Evolutionary conservation across 257 asterid genomes (phyloP), one percentile per base, ranked within the genome.

Genomic region (Anisodus tanguticus): DNA sequence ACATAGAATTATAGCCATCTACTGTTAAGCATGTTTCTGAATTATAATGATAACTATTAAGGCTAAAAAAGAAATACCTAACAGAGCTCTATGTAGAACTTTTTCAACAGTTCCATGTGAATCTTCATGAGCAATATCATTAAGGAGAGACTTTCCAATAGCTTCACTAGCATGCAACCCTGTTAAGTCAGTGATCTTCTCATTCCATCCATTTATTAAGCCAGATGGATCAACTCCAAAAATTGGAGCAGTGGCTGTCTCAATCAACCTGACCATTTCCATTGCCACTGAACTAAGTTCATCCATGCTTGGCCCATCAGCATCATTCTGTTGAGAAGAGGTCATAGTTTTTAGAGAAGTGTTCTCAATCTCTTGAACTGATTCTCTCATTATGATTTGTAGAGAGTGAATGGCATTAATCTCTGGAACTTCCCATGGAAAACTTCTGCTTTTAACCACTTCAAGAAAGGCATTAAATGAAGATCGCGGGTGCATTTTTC

Each of bases 401-500:
- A 93, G 87, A 70, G 95, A 91, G 62, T 93, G 92, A 82, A 93
- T 90, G 3, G 93, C 92, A 84, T 91, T 89, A 78, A 93, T 89
- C 89, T 93, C 96, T 1, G 85, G 74, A 70, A 54, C 79, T 86
- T 92, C 96, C 96, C 97, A 92, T 6, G 92, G 90, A 78, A 80
- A 51, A 84, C 95, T 91, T 83, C 86, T 84, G 79, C 88, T 82
- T 83, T 91, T 92, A 49, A 87, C 91, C 70, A 91, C 90, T 88
- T 93, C 93, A 74, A 93, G 92, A 82, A 91, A 93, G 2, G 91
- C 90, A 6, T 82, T 84, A 79, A 92, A 93, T 5, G 97, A 93
- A 87, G 91, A 87, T 59, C 96, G 91, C 0, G 95, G 97, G 76
- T 92, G 89, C 94, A 91, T 90, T 85, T 82, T 88, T 41, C 86